Evolutionary conservation across 2,329 filamentous ascomycete genomes (phyloP), one percentile per base, ranked within the genome.

Genomic region (Sarocladium brachiariae): DNA sequence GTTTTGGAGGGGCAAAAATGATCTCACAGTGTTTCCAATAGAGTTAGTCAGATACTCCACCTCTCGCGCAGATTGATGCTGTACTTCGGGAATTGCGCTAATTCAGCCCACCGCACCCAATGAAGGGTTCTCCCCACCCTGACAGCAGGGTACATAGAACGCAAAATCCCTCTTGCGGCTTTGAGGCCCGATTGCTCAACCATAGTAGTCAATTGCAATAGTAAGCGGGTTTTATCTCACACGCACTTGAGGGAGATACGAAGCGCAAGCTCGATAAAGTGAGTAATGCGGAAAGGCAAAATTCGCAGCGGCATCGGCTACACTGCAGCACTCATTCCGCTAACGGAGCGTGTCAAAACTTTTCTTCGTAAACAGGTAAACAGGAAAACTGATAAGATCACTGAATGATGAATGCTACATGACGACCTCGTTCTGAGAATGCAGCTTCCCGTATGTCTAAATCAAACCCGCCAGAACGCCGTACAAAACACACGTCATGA

Each of bases 391-490:
- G 46, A 50, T 41, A 30, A 46, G 16, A 37, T 14, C 8, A n/a
- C 11, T 37, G 34, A n/a, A 43, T 46, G 45, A 21, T 14, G 13
- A 50, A 50, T 7, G 7, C 13, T 13, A 30, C 13, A 13, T 30
- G 27, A 30, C 24, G 30, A 18, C 21, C 14, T 25, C 39, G n/a
- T 25, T 45, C 14, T 21, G 8, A 19, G 23, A 51, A 43, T 50
- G 52, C 52, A 50, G 13, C 11, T 33, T 43, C 21, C 43, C 43
- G 21, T 31, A 25, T 37, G 18, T 50, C 37, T 27, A 30, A 39
- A 18, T 18, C 21, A 27, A 30, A 10, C 60, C 61, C 48, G 53
- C 59, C 56, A 51, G 57, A 65, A 63, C 61, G 61, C 63, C 60
- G 57, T 55, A 53, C 52, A 59, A 57, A 54, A 56, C 53, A 39